A percentile compares a stretch with the other conserved stretches of the same genome.
phyloP scores from a whole-genome alignment of 805 yeast genomes.

The Schwanniomyces pseudopolymorphus region DNA sequence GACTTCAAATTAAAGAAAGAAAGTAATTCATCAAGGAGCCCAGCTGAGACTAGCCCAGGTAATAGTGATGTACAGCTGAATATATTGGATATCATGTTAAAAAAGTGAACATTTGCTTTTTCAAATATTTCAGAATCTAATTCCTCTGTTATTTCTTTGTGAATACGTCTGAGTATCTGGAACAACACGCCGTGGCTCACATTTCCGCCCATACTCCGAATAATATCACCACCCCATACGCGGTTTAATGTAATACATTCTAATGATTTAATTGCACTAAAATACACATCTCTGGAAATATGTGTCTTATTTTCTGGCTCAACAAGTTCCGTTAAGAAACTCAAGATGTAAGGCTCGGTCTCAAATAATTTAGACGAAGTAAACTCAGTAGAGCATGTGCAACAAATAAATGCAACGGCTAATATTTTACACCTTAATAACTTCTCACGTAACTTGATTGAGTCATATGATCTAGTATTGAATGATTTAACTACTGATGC shows the following conservation, averaged over 20 bases:
- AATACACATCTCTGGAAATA: slow-evolving; percentile 53
- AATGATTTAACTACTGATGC: slow-evolving; percentile 74
- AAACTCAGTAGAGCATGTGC: slow-evolving; percentile 54
- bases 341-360: slow-evolving; percentile 66
- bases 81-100: slow-evolving; percentile 62
- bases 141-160: slow-evolving; percentile 47
- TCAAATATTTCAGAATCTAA: slow-evolving; percentile 26
- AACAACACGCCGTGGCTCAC: slow-evolving; percentile 82
- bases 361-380: slow-evolving; percentile 68
- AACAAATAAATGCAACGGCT: slow-evolving; percentile 63
- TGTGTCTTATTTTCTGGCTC: slow-evolving; percentile 54
- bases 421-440: slow-evolving; percentile 64
- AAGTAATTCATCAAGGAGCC: slow-evolving; percentile 64
- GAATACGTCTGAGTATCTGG: slow-evolving; percentile 66
- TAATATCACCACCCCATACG: slow-evolving; percentile 72
- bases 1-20: slow-evolving; percentile 57
- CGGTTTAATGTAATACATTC: slow-evolving; percentile 67
- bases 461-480: slow-evolving; percentile 52
- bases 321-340: slow-evolving; percentile 69
- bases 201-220: slow-evolving; percentile 79
- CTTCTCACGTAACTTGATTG: slow-evolving; percentile 54
- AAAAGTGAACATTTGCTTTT: slow-evolving; percentile 52
- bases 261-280: slow-evolving; percentile 64
- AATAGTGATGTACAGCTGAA: slow-evolving; percentile 55
- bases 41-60: slow-evolving; percentile 68